phyloP scores from a whole-genome alignment of 345 rosid species.

The Salix koriyanagi region DNA sequence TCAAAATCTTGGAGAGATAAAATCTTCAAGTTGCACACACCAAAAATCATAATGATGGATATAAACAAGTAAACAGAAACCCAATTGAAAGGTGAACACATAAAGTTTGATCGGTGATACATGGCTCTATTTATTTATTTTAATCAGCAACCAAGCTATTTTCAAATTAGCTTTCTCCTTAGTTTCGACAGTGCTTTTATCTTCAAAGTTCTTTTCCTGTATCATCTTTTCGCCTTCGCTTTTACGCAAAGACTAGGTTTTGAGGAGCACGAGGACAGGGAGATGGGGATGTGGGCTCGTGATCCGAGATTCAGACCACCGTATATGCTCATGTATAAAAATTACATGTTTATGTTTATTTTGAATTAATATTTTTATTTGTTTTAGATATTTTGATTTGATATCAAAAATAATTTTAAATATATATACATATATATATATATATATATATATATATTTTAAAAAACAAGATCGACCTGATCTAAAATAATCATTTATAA shows the following conservation, averaged over 20 bases:
- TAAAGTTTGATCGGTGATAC: not conserved
- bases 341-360: not conserved
- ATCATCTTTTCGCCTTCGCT: slow-evolving; percentile 41
- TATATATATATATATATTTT: too few species aligned
- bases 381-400: too few species aligned
- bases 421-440: too few species aligned
- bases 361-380: too few species aligned
- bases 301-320: slow-evolving; percentile 55
- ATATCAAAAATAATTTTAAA: too few species aligned
- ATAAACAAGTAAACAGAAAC: not conserved
- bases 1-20: slow-evolving; percentile 24
- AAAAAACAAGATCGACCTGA: too few species aligned
- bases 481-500: too few species aligned
- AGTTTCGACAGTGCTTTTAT: not conserved
- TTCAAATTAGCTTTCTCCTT: too few species aligned
- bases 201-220: not conserved
- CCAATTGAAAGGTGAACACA: not conserved
- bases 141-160: too few species aligned
- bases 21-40: not conserved
- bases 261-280: slow-evolving; percentile 31
- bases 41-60: not conserved
- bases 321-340: not conserved
- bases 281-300: slow-evolving; percentile 31
- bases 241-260: slow-evolving; percentile 48
- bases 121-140: too few species aligned